These are phyloP conservation scores for Gaillardinia entomophila DNA, from an alignment of 805 yeast genomes.

Conservation along the genomic window DNA sequence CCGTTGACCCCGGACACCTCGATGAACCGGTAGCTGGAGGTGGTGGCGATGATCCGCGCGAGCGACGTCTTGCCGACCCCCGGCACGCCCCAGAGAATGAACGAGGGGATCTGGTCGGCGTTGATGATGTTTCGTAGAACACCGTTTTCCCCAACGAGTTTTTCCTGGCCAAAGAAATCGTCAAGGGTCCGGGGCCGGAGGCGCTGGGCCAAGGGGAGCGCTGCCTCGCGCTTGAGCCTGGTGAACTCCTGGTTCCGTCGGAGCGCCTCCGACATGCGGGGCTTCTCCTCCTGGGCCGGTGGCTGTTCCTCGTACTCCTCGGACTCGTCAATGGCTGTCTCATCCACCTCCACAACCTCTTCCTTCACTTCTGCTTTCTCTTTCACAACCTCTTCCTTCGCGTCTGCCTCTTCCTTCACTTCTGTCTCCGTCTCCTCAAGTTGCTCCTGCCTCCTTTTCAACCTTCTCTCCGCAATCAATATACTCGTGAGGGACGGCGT, in stretches of 20 bases:
- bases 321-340: no score
- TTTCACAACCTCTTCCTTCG: no score
- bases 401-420: no score
- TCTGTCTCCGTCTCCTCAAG: no score
- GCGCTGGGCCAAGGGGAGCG: slow-evolving; percentile 35
- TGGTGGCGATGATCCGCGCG: slow-evolving; percentile 33
- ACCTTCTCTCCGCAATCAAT: slow-evolving; percentile 11
- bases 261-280: neutral
- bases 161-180: slow-evolving; percentile 38
- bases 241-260: slow-evolving; percentile 3
- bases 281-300: no score
- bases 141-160: slow-evolving; percentile 33
- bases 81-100: slow-evolving; percentile 40
- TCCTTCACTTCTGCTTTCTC: no score
- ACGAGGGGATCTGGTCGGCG: slow-evolving; percentile 32
- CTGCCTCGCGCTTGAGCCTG: slow-evolving; percentile 13
- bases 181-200: slow-evolving; percentile 32
- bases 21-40: slow-evolving; percentile 25
- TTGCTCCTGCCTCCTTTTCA: slow-evolving; percentile 10
- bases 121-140: slow-evolving; percentile 27
- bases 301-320: no score
- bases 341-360: no score
- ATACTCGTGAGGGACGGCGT: slow-evolving; percentile 12
- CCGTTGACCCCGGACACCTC: slow-evolving; percentile 38
- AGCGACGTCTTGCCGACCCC: slow-evolving; percentile 41